A percentile compares a stretch with the other conserved stretches of the same genome.
phyloP scores from a whole-genome alignment of 305 asterid species.

The Stenogyne calaminthoides region DNA sequence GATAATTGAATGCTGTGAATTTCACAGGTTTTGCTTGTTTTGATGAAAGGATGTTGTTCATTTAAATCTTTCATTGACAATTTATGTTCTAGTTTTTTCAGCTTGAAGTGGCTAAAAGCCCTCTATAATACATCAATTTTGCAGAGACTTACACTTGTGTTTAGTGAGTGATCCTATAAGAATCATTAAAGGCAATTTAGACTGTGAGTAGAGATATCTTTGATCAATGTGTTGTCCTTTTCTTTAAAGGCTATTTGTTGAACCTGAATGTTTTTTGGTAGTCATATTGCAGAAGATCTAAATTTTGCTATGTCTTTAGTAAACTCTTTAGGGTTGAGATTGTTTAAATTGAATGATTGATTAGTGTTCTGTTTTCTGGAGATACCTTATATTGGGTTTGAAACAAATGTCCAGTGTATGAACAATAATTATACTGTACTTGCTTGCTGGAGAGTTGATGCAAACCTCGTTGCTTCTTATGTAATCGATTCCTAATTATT shows the following conservation, averaged over 20 bases:
- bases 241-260: neutral
- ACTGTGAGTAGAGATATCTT: neutral
- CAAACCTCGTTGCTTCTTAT: neutral
- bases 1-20: neutral
- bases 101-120: neutral
- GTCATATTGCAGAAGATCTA: neutral
- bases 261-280: neutral
- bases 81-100: neutral
- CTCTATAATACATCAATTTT: neutral
- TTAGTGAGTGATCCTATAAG: neutral
- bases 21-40: constrained; percentile 5
- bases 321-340: neutral
- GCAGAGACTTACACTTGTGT: neutral
- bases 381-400: neutral
- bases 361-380: neutral
- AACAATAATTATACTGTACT: neutral
- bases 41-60: neutral
- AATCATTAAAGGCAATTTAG: neutral
- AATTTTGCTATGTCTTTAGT: neutral
- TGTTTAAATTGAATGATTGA: neutral
- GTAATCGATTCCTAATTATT: neutral
- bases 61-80: neutral
- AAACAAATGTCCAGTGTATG: neutral
- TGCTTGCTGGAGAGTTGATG: neutral
- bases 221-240: neutral